Evolutionary conservation across 2,329 filamentous ascomycete genomes (phyloP).

Genomic region (Phialemoniopsis sp.): DNA sequence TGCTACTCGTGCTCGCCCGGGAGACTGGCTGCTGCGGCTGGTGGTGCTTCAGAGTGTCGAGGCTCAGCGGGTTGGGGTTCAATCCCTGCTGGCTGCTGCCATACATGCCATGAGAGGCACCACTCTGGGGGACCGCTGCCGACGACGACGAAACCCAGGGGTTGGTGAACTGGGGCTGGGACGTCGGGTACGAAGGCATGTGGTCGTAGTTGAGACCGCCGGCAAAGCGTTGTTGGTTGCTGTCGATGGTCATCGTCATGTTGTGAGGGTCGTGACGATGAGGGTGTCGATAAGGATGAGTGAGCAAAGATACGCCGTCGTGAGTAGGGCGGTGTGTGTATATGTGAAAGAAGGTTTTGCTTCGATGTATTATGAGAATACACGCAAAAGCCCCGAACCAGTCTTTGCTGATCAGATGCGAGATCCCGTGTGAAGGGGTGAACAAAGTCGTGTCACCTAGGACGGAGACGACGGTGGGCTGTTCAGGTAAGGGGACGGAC

Average conservation of each 20-base stretch:
- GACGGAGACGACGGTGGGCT: not conserved
- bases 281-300: conserved; percentile 10
- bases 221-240: conserved; percentile 72
- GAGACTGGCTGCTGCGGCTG: conserved; percentile 29
- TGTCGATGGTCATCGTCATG: conserved; percentile 96
- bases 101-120: conserved; percentile 59
- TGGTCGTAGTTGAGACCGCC: conserved; percentile 76
- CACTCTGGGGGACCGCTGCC: conserved; percentile 36
- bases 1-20: conserved; percentile 53
- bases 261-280: conserved; percentile 25
- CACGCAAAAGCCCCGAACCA: conserved; percentile 17
- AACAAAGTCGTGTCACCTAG: conserved; percentile 33
- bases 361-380: conserved; percentile 4
- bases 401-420: conserved; percentile 49
- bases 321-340: conserved; percentile 5
- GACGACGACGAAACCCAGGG: conserved; percentile 70
- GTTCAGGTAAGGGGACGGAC: conserved; percentile 18
- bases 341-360: conserved; percentile 1
- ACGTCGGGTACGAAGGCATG: conserved; percentile 63
- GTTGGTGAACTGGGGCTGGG: conserved; percentile 78
- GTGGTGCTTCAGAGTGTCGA: conserved; percentile 55
- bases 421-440: conserved; percentile 34
- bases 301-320: conserved; percentile 6
- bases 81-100: conserved; percentile 50
- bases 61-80: conserved; percentile 52